Evolutionary conservation across 1,284 basidiomycete genomes (phyloP).

Genomic region (Xerocomus amazonicus): DNA sequence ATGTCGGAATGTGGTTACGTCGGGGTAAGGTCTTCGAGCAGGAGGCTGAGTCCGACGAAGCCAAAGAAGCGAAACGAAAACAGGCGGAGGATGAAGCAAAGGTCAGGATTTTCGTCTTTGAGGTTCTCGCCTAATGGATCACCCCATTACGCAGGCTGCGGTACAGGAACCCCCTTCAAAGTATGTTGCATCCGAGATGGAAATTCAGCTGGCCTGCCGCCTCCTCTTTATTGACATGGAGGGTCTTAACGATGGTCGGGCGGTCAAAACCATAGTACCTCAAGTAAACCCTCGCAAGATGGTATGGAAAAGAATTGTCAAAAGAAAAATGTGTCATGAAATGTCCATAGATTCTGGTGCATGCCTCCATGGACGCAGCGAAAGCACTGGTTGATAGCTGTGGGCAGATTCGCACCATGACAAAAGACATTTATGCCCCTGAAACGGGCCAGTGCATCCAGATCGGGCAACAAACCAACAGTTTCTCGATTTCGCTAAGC

Average conservation of each 20-base stretch:
- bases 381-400: conserved; percentile 77
- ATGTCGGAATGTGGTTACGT: conserved; percentile 90
- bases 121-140: conserved; percentile 2
- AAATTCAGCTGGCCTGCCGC: conserved; percentile 79
- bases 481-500: conserved; percentile 90
- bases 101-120: conserved; percentile 32
- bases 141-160: conserved; percentile 46
- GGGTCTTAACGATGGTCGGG: conserved; percentile 93
- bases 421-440: conserved; percentile 87
- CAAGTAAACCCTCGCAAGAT: conserved; percentile 96
- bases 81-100: conserved; percentile 80
- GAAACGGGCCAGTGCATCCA: conserved; percentile 69
- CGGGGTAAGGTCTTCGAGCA: conserved; percentile 87
- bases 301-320: conserved; percentile 43
- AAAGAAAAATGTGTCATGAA: background rate
- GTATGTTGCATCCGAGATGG: conserved; percentile 73
- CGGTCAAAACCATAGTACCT: conserved; percentile 94
- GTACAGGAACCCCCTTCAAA: conserved; percentile 88
- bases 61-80: conserved; percentile 67
- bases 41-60: conserved; percentile 79
- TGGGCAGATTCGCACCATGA: conserved; percentile 78
- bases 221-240: conserved; percentile 94
- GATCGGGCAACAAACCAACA: conserved; percentile 95
- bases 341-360: conserved; percentile 76
- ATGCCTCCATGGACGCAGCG: conserved; percentile 67